A percentile compares a stretch with the other conserved stretches of the same genome.
Conservation (phyloP, 345 rosid species). For the Populus pruinosa region DNA sequence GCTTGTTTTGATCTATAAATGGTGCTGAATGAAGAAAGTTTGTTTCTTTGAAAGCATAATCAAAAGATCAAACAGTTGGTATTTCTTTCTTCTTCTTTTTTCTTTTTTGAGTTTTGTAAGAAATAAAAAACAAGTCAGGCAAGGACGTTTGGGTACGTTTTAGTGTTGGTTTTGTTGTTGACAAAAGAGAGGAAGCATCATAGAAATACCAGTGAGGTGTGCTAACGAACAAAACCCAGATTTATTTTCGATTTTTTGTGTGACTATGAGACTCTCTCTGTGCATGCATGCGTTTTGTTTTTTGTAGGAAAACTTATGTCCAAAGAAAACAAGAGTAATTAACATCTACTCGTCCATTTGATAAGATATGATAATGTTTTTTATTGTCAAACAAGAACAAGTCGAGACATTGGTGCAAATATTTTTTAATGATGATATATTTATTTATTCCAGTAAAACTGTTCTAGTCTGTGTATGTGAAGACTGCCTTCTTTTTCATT, state of each 20-base stretch:
- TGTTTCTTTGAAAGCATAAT: background rate
- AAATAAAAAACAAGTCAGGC: background rate
- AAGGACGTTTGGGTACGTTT: background rate
- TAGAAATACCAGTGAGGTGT: background rate
- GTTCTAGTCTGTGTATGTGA: too few species aligned
- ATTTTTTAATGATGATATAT: too few species aligned
- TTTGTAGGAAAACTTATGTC: background rate
- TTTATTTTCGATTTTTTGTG: too few species aligned
- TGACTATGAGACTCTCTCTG: too few species aligned
- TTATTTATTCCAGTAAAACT: too few species aligned
- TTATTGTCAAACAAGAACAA: too few species aligned
- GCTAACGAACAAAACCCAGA: background rate
- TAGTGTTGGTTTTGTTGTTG: background rate
- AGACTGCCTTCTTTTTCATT: too few species aligned
- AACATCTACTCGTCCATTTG: background rate
- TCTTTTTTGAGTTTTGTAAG: background rate
- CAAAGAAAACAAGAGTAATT: background rate
- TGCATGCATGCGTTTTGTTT: background rate
- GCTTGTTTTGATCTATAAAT: slow-evolving; percentile 13
- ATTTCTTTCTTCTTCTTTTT: background rate
- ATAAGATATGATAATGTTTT: background rate
- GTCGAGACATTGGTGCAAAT: background rate
- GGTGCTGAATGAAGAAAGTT: background rate
- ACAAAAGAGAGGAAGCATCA: background rate
- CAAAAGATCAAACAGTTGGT: background rate